Base-by-base conservation (phyloP, 805 yeast genomes). In the Millerozyma acaciae region DNA sequence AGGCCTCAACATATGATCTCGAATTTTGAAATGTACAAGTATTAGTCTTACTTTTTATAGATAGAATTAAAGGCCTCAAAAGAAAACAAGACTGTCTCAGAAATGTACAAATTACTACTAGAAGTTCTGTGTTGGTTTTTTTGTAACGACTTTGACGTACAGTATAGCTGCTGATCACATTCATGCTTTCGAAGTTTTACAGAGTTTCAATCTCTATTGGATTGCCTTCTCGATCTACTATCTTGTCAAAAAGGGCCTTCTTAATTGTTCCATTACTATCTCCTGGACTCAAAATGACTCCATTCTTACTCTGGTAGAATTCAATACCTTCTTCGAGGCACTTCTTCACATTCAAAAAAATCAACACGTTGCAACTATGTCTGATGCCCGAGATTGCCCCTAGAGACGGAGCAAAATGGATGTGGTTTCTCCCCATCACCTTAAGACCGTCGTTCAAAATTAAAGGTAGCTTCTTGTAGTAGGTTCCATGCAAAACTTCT, bases 401-500 rank as follows among this genome's bases (percentile, higher is more conserved):
- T 18, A 58, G 60, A 18, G 80, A 80, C 1, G 75, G 61, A 0
- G 97, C 85, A 52, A 90, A 69, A 59, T 93, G 98, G 12, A 93
- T 76, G 54, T 93, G 97, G 43, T 81, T 81, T 47, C 98, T 64
- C 20, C 55, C 60, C 96, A 88, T 85, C 39, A 59, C 66, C 10
- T 70, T 68, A 16, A 93, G 59, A 0, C 86, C 88, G 0, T 77
- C 77, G 4, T 68, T 45, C n/a, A 70, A 35, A 4, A 84, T 84
- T 14, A 51, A 36, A 1, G 59, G 48, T 44, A 83, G 60, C 18
- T 73, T 76, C 3, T 55, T 51, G 4, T 38, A 34, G 38, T 67
- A 76, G 0, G 97, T 90, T 4, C 97, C 97, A 55, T 93, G 98
- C 13, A 86, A 78, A 3, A 87, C 70, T 2, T 55, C 51, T 0